phyloP scores from a whole-genome alignment of 2,329 filamentous ascomycete species.

The Decorospora gaudefroyi region DNA sequence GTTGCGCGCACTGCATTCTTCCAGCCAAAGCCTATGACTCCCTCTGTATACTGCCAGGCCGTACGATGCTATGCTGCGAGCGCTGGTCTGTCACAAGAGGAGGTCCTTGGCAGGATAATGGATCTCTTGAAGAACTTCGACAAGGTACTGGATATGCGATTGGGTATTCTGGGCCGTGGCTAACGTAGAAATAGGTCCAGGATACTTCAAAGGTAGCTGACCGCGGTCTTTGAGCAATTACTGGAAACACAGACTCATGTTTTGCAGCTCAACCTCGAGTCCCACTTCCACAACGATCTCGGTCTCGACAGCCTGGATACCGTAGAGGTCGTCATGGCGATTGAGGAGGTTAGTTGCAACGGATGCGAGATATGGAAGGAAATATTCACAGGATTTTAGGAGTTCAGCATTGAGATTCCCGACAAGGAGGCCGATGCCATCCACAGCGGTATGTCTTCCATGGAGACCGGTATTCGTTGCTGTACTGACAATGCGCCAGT shows the following conservation, averaged over 20 bases:
- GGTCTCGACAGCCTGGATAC: slow-evolving; percentile 97
- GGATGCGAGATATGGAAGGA: slow-evolving; percentile 2
- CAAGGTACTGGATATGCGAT: slow-evolving; percentile 67
- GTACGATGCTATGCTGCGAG: slow-evolving; percentile 86
- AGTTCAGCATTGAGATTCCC: slow-evolving; percentile 93
- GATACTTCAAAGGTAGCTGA: slow-evolving; percentile 61
- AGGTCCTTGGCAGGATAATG: slow-evolving; percentile 91
- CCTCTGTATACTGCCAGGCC: slow-evolving; percentile 68
- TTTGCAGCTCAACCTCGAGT: slow-evolving; percentile 73
- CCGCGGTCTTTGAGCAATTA: background rate
- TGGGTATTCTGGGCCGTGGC: slow-evolving; percentile 21
- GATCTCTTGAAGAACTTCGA: slow-evolving; percentile 94
- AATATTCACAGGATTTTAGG: slow-evolving; percentile 51
- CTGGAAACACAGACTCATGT: slow-evolving; percentile 27
- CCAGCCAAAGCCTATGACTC: slow-evolving; percentile 63
- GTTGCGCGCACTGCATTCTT: slow-evolving; percentile 64
- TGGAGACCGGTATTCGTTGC: background rate
- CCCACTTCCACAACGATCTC: slow-evolving; percentile 97
- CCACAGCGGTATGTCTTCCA: slow-evolving; percentile 75
- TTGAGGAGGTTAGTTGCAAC: slow-evolving; percentile 77
- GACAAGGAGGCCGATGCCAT: slow-evolving; percentile 96
- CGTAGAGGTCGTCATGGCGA: slow-evolving; percentile 99
- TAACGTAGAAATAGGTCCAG: slow-evolving; percentile 60
- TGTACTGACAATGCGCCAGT: slow-evolving; percentile 61
- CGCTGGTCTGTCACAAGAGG: slow-evolving; percentile 75